Evolutionary conservation across 805 yeast genomes (phyloP).

Genomic region (Barnettozyma pratensis): DNA sequence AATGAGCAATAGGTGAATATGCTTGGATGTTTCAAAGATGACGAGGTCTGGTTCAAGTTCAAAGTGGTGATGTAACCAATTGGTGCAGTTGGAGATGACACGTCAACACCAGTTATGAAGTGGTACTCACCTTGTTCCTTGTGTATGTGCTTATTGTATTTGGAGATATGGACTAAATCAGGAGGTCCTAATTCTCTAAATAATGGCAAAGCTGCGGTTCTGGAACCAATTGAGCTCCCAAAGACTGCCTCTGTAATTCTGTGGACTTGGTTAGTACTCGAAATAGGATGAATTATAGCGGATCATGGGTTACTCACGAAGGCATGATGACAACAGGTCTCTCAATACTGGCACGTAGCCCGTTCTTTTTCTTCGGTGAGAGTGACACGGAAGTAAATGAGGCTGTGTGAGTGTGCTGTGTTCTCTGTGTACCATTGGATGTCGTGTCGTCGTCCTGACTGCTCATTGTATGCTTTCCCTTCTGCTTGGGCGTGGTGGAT

Average conservation of each 20-base stretch:
- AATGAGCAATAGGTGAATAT: conserved; percentile 56
- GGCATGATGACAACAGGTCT: conserved; percentile 19
- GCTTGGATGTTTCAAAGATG: conserved; percentile 22
- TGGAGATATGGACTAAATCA: conserved; percentile 54
- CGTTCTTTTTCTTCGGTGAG: conserved; percentile 18
- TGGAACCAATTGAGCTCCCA: conserved; percentile 48
- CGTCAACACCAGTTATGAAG: conserved; percentile 42
- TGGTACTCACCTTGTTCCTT: conserved; percentile 49
- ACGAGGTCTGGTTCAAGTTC: conserved; percentile 20
- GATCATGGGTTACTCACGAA: conserved; percentile 10
- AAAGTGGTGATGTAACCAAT: conserved; percentile 41
- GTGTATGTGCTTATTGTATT: conserved; percentile 19
- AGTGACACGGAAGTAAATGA: conserved; percentile 5
- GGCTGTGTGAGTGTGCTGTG: neutral
- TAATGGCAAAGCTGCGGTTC: conserved; percentile 38
- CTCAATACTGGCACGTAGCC: conserved; percentile 6
- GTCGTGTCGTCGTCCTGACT: neutral
- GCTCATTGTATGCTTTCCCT: neutral
- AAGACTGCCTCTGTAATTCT: conserved; percentile 42
- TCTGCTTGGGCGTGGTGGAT: no score
- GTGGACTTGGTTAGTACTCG: conserved; percentile 14
- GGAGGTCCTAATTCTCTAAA: conserved; percentile 64
- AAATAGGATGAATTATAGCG: neutral
- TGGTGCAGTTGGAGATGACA: conserved; percentile 40
- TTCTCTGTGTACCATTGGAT: neutral